Evolutionary conservation across 129 eudicot genomes (phyloP), one percentile per base, ranked within the genome.

Genomic region (Flaveria trinervia): DNA sequence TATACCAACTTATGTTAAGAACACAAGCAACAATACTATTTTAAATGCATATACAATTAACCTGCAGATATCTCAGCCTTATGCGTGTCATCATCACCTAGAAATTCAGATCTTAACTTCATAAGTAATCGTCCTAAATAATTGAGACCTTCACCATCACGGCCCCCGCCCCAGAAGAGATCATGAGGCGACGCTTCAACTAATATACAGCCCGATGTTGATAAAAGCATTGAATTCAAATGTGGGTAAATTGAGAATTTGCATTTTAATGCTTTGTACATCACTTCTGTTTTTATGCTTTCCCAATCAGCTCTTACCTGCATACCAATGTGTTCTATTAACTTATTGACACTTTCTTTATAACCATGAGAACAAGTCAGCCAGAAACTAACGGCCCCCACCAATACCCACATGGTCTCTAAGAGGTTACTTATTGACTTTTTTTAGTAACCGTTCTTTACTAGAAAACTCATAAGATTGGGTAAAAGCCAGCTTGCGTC

Each of bases 101-200:
- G 71, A 77, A 94, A 80, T 77, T 94, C 99, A 0, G 96, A 89
- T 77, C 99, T 91, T 82, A 94, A 79, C 87, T 87, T 89, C 97
- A 94, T 94, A 60, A 94, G 85, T 54, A 94, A 84, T 74, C 97
- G 86, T 49, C 99, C 97, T 14, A 94, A 86, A 86, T 94, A 91
- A 72, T 94, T 94, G 22, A 94, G 87, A 50, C 99, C 99, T 89
- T 94, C 98, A 3, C 99, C 97, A 25, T 94, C 99, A 56, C 99
- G 90, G 9, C 99, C 99, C 52, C 99, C 97, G 1, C 99, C 99
- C 99, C 99, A 94, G 77, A 91, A 94, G 22, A 89, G 93, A 86
- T 94, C 99, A 72, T 94, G 99, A 45, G 99, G 99, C 18, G 99
- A 94, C 22, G 96, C 96, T 86, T 94, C 99, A n/a, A 94, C 99